A percentile compares a stretch with the other conserved stretches of the same genome.
Evolutionary conservation across 192 early-diverging fungal genomes (phyloP).

Genomic region (Coemansia sp.): DNA sequence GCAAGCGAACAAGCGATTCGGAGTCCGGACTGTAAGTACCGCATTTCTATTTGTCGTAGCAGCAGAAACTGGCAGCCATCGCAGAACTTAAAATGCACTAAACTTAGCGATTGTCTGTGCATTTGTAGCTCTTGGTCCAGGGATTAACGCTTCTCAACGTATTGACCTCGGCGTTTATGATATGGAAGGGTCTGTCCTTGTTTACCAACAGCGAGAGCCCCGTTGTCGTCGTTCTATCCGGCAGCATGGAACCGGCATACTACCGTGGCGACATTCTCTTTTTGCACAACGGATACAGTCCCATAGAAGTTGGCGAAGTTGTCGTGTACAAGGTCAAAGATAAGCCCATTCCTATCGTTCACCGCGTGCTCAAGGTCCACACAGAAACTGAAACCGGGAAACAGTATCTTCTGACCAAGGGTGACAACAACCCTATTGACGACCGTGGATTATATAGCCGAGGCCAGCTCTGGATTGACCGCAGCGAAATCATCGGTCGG

Average conservation of each 20-base stretch:
- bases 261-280: constrained; percentile 91
- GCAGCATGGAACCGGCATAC: constrained; percentile 97
- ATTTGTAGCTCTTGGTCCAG: constrained; percentile 59
- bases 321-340: constrained; percentile 89
- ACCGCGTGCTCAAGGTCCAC: constrained; percentile 92
- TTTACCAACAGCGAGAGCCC: constrained; percentile 90
- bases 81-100: neutral
- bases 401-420: constrained; percentile 92
- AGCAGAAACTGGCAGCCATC: neutral
- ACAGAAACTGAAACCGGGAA: constrained; percentile 69
- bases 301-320: constrained; percentile 88
- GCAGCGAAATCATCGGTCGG: constrained; percentile 86
- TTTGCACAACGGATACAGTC: constrained; percentile 65
- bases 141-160: constrained; percentile 87
- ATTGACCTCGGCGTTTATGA: constrained; percentile 89
- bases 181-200: constrained; percentile 90
- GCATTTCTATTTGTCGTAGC: neutral
- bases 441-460: constrained; percentile 87
- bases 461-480: constrained; percentile 88
- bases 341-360: constrained; percentile 93
- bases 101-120: neutral
- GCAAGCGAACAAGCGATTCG: constrained; percentile 33
- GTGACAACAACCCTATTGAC: constrained; percentile 89
- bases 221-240: constrained; percentile 95
- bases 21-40: constrained; percentile 46